Base-by-base conservation (phyloP, 2,329 filamentous ascomycete genomes). In the Colletotrichum musae region DNA sequence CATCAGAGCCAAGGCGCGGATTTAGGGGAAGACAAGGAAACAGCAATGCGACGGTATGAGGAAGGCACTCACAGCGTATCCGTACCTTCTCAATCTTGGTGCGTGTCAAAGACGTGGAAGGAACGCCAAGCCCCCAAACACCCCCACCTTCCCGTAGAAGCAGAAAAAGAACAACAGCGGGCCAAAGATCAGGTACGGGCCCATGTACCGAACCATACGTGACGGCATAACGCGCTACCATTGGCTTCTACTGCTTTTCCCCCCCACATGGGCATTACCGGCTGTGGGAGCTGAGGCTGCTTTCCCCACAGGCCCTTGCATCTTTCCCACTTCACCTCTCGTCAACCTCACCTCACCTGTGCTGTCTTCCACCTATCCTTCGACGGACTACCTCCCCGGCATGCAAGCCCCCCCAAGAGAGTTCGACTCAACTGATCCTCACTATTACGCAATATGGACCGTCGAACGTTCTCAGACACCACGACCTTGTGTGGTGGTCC, bases 41-140 rank as follows among this genome's bases (percentile, higher is more conserved):
- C 32, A 32, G 28, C 28, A 5, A 32, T 32, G 28, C 28, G 32
- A 36, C 32, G 10, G 9, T 10, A 10, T 36, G 32, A 36, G 32
- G 9, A 36, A 36, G 32, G 32, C 32, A 36, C 32, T 36, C 7
- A 10, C 32, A 10, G 32, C 9, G n/a, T n/a, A n/a, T n/a, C n/a
- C n/a, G 28, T 36, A 36, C 32, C 32, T 36, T 24, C 21, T 24
- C 21, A 24, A 58, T 62, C 58, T 63, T 45, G 58, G 28, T 48
- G 43, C 24, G 50, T 50, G 32, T 56, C 58, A 28, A 58, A 53
- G 36, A 18, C 36, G 13, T 43, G 39, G 21, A 53, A 43, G 15
- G 45, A 21, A 16, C 50, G 66, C 66, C 50, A 66, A 52, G 66
- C 66, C 51, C 66, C 13, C 56, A 69, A 60, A 57, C 62, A 13